A percentile compares a stretch with the other conserved stretches of the same genome.
Evolutionary conservation across 257 asterid species (phyloP).

Genomic region (Apocynum venetum): DNA sequence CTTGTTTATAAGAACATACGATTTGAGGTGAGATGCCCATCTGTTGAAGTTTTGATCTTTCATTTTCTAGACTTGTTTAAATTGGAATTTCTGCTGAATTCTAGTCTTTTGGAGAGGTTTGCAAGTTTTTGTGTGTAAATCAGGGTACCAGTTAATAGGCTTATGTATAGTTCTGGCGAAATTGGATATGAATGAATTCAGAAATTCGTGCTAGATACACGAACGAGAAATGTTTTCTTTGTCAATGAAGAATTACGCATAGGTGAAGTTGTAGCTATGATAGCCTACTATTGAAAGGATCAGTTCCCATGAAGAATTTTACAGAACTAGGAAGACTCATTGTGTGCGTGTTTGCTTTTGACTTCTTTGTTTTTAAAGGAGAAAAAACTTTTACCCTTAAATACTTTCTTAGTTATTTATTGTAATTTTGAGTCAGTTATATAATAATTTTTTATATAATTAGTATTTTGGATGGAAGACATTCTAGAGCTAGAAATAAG

Average conservation of each 20-base stretch:
- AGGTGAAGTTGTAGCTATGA: neutral
- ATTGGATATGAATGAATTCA: neutral
- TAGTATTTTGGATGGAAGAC: neutral
- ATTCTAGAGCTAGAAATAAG: neutral
- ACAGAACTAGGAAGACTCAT: neutral
- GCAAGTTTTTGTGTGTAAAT: neutral
- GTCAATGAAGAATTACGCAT: neutral
- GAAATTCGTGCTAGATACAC: neutral
- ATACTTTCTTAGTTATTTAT: neutral
- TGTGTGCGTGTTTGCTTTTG: neutral
- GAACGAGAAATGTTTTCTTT: neutral
- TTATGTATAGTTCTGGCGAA: neutral
- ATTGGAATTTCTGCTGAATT: neutral
- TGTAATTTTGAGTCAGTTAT: neutral
- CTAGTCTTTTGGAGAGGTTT: neutral
- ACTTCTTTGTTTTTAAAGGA: neutral
- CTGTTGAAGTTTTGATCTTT: neutral
- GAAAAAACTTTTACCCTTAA: neutral
- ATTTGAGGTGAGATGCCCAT: constrained; percentile 56
- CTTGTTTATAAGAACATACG: constrained; percentile 88
- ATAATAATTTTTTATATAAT: no score
- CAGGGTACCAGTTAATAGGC: neutral
- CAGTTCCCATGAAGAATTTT: neutral
- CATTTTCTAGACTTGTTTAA: neutral
- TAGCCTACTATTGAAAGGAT: neutral